Base-by-base conservation (phyloP, 1,284 basidiomycete genomes). In the Leccinum variabile region DNA sequence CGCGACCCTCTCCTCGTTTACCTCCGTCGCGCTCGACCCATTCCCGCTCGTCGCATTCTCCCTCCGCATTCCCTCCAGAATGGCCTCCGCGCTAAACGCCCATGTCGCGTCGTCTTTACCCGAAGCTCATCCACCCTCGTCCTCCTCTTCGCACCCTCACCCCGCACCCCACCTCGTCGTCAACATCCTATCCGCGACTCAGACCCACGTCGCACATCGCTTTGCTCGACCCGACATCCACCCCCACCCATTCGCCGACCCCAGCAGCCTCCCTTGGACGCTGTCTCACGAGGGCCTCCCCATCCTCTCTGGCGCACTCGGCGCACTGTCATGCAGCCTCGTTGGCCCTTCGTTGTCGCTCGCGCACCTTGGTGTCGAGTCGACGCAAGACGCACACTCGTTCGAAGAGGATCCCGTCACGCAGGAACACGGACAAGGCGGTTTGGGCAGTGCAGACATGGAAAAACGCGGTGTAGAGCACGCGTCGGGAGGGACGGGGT, bases 1-100 rank as follows among this genome's bases (percentile, higher is more conserved):
- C 65, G 93, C 94, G 49, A 97, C 95, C 0, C 81, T 97, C 49
- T 96, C 95, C 5, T 96, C 94, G 0, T 94, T 97, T 74, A 88
- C 92, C 32, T 94, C 93, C n/a, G 87, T 97, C 68, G 87, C 94
- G 1, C 85, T 97, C 79, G 86, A 93, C 68, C 95, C 95, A 2
- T 79, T 93, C 13, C 35, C 35, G 35, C 35, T 35, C 35, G 13
- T 35, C 35, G 35, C 35, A 35, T 35, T 35, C 35, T 35, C 35
- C 11, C 82, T 97, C 13, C 87, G 93, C 33, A 82, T 94, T n/a
- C 95, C 95, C 3, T 95, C 93, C 1, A 83, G 92, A 8, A 90
- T 96, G 84, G 92, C 92, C 3, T 81, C 79, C 54, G 81, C 83
- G 30, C 85, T 85, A 65, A 82, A 76, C 57, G 69, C 77, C 9